Evolutionary conservation across 75 land plant genomes (phyloP).

Genomic region (Ceratopteris richardii): DNA sequence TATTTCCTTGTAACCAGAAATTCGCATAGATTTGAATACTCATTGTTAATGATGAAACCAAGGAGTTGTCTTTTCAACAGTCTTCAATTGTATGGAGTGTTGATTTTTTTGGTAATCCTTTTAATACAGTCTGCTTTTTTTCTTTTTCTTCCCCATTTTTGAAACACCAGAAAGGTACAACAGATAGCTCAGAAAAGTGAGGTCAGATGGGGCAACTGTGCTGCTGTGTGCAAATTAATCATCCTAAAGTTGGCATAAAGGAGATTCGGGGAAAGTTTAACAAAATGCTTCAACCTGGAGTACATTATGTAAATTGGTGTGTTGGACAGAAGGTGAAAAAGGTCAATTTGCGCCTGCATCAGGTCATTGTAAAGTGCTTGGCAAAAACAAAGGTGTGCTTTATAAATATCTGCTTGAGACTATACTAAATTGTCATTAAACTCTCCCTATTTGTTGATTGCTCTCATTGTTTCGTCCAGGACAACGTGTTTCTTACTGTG

Average conservation of each 20-base stretch:
- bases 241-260: conserved; percentile 3
- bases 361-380: not conserved
- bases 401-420: not conserved
- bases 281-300: conserved; percentile 1
- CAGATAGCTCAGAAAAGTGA: too few species aligned
- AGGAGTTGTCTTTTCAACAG: too few species aligned
- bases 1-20: too few species aligned
- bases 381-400: not conserved
- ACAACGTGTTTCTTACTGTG: not conserved
- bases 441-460: not conserved
- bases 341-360: not conserved
- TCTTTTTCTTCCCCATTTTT: too few species aligned
- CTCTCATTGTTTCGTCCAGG: not conserved
- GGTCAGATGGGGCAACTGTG: not conserved
- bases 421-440: not conserved
- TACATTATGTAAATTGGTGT: conserved; percentile 3
- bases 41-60: too few species aligned
- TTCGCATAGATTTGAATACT: too few species aligned
- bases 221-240: not conserved
- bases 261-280: conserved; percentile 2
- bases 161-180: too few species aligned
- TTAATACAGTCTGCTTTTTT: too few species aligned
- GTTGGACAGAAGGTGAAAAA: not conserved
- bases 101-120: too few species aligned
- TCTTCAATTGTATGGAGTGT: too few species aligned